Evolutionary conservation across 768 basidiomycete species (phyloP), one percentile per base, ranked within the genome.

Genomic region (Cubamyces lactineus): DNA sequence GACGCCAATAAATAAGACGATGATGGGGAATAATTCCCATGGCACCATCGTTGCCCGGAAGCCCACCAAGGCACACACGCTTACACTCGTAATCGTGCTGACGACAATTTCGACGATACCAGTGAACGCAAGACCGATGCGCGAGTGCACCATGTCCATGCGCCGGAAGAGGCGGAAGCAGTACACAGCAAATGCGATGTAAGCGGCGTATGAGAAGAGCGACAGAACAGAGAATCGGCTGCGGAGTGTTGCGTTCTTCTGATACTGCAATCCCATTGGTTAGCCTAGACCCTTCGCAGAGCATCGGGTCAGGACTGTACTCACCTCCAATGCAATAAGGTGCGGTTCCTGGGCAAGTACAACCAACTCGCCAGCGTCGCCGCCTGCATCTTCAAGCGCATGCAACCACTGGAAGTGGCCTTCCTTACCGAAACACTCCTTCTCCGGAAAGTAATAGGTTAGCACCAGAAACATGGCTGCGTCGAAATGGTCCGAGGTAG

Each of bases 1-100:
- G 2, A 94, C 91, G 2, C 96, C 96, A 15, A 96, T 91, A 66
- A 98, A 96, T 7, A 95, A 85, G 53, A 99, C 94, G 40, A 97
- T 90, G 60, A 98, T 91, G 1, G 96, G 96, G 53, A 99, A 79
- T 43, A 96, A 76, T 71, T 91, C 88, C 92, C 90, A 93, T 46
- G 93, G 94, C 24, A 95, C 91, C 86, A 95, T 88, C 2, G 90
- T 94, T 15, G 94, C 84, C 67, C 86, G 88, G 75, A 94, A 94
- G 1, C 94, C 93, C 46, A 92, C 85, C 21, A 98, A 79, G 6
- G 94, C 92, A 69, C 94, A 94, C 38, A 97, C 92, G 70, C 93
- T 95, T 48, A 97, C 81, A 67, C 92, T 94, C 54, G 96, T 97
- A 66, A 99, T 86, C 0, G 96, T 94, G 77, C 94, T 96, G 60